Percentiles rank a stretch among this genome's conserved stretches.
Conservation (phyloP, 2,329 filamentous ascomycete species). For the Aureobasidium musti region DNA sequence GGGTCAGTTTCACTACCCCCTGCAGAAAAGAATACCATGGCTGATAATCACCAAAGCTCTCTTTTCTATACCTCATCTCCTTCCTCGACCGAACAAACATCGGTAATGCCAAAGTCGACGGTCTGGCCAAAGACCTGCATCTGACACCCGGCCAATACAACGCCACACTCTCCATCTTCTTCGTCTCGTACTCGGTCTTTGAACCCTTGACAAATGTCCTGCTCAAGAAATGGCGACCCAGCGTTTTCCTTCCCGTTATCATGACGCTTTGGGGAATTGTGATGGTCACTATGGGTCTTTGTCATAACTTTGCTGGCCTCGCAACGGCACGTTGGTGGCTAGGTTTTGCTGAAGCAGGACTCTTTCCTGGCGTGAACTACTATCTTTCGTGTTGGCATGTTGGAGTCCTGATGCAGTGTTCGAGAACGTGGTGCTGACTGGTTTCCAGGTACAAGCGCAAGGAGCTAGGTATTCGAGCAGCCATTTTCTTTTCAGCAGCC, state of each 20-base stretch:
- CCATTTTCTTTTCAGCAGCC: conserved; percentile 82
- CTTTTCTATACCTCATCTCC: conserved; percentile 70
- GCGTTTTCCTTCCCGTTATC: conserved; percentile 63
- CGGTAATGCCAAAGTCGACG: conserved; percentile 67
- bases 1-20: conserved; percentile 42
- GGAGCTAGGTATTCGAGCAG: conserved; percentile 77
- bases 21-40: neutral
- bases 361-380: conserved; percentile 74
- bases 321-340: conserved; percentile 39
- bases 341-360: conserved; percentile 37
- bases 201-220: conserved; percentile 72
- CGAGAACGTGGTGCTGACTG: neutral
- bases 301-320: conserved; percentile 37
- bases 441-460: conserved; percentile 62
- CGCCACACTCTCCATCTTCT: conserved; percentile 24
- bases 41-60: conserved; percentile 51
- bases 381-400: conserved; percentile 73
- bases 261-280: conserved; percentile 62
- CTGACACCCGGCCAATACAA: conserved; percentile 68
- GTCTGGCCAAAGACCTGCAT: conserved; percentile 59
- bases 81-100: conserved; percentile 75
- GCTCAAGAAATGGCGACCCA: conserved; percentile 73
- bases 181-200: conserved; percentile 25
- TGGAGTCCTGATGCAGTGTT: neutral
- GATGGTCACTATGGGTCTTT: conserved; percentile 57